Evolutionary conservation across 495 filamentous ascomycete species (phyloP).

Genomic region (Bryoglossum gracile): DNA sequence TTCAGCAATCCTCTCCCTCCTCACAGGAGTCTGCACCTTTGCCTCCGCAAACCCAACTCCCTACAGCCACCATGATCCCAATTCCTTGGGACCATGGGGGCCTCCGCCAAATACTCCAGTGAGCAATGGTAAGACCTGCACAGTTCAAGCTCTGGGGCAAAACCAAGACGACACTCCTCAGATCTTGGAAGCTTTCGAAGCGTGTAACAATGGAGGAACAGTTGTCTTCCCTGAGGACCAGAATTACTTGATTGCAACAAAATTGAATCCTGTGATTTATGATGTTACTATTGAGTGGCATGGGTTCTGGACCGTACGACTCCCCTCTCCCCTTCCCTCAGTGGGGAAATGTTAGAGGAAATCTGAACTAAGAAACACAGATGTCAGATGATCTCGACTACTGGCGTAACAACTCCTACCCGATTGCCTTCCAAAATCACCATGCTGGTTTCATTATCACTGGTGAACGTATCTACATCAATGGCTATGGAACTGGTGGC

Average conservation of each 20-base stretch:
- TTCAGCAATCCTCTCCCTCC: background rate
- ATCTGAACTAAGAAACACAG: slow-evolving; percentile 19
- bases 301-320: slow-evolving; percentile 38
- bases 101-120: slow-evolving; percentile 4
- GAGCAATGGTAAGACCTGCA: slow-evolving; percentile 22
- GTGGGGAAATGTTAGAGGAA: background rate
- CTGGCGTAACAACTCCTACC: slow-evolving; percentile 49
- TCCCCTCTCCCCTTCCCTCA: background rate
- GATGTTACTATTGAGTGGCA: slow-evolving; percentile 43
- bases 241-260: slow-evolving; percentile 42
- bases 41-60: background rate
- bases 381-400: slow-evolving; percentile 46
- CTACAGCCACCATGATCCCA: background rate
- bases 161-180: slow-evolving; percentile 41
- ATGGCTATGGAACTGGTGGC: slow-evolving; percentile 44
- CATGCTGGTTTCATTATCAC: slow-evolving; percentile 45
- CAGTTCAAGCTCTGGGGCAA: slow-evolving; percentile 10
- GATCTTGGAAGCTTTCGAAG: slow-evolving; percentile 41
- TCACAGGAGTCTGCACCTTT: background rate
- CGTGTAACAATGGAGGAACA: slow-evolving; percentile 43
- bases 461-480: slow-evolving; percentile 40
- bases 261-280: slow-evolving; percentile 40
- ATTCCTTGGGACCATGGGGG: slow-evolving; percentile 1
- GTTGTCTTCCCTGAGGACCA: slow-evolving; percentile 45
- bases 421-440: slow-evolving; percentile 51